Percentiles rank a stretch among this genome's conserved stretches.
Conservation (phyloP, 495 filamentous ascomycete genomes). For the Trichoderma erinaceum region DNA sequence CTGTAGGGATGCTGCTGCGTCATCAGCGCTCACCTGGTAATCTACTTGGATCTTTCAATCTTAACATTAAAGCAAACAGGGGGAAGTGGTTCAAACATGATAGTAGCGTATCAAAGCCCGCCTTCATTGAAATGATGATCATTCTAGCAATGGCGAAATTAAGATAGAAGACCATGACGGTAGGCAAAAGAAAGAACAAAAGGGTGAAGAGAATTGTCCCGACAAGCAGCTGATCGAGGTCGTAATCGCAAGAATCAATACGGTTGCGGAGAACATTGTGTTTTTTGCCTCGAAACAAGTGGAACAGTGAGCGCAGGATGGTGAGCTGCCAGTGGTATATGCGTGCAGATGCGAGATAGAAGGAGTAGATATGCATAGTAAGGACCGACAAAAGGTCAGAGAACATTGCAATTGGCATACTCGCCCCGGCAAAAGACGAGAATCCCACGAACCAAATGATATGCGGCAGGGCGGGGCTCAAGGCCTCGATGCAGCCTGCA, state of each 20-base stretch:
- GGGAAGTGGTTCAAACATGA: conserved; percentile 98
- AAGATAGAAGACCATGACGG: conserved; percentile 91
- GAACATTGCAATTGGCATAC: conserved; percentile 93
- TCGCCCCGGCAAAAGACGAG: conserved; percentile 90
- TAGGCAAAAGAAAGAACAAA: conserved; percentile 90
- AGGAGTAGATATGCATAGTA: conserved; percentile 94
- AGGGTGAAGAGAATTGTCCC: conserved; percentile 96
- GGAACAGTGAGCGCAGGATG: conserved; percentile 93
- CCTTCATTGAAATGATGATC: conserved; percentile 89
- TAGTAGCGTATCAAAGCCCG: conserved; percentile 77
- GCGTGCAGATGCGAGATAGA: conserved; percentile 91
- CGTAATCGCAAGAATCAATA: conserved; percentile 98
- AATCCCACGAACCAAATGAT: conserved; percentile 92
- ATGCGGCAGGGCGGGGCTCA: conserved; percentile 73
- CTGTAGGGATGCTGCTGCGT: neutral
- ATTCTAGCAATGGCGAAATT: conserved; percentile 93
- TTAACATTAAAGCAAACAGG: conserved; percentile 93
- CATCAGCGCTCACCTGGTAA: conserved; percentile 60
- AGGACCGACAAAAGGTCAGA: conserved; percentile 89
- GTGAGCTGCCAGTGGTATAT: conserved; percentile 98
- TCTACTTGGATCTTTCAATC: conserved; percentile 85
- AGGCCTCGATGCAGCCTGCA: conserved; percentile 61
- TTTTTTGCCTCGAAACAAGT: conserved; percentile 96
- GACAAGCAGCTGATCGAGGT: conserved; percentile 92
- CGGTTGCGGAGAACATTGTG: conserved; percentile 94